Percentiles rank a stretch among this genome's conserved stretches.
Evolutionary conservation across 176 grass and related monocot species (phyloP).

Genomic region (Rhipidocladum racemiflorum): DNA sequence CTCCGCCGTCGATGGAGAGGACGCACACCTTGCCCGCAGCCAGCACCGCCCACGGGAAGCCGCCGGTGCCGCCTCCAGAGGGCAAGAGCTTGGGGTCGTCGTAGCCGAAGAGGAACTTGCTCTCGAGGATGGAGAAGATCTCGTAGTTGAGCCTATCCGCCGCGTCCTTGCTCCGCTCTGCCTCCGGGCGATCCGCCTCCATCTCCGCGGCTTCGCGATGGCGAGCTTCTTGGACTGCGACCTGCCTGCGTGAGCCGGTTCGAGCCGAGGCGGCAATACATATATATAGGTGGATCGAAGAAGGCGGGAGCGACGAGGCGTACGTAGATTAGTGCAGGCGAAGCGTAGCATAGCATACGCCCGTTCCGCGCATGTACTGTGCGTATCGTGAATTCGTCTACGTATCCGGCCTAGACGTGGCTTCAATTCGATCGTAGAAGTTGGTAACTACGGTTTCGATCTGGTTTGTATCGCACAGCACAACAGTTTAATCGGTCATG

Average conservation of each 20-base stretch:
- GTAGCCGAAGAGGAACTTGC: conserved; percentile 88
- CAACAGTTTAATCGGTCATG: too few species aligned
- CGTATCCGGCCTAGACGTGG: too few species aligned
- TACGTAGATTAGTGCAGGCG: neutral
- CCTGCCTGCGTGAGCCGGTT: neutral
- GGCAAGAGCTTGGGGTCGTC: conserved; percentile 66
- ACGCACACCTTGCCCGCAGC: conserved; percentile 52
- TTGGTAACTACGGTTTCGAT: too few species aligned
- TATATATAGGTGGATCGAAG: neutral
- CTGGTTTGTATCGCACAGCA: too few species aligned
- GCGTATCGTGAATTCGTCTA: too few species aligned
- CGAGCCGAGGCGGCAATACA: neutral
- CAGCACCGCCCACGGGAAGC: neutral
- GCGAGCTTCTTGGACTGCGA: neutral
- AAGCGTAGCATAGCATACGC: too few species aligned
- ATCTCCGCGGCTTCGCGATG: neutral
- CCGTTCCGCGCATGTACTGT: too few species aligned
- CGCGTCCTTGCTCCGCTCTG: neutral
- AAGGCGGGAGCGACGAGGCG: neutral
- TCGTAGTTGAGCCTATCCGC: conserved; percentile 89
- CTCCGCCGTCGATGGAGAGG: conserved; percentile 92
- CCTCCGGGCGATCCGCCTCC: conserved; percentile 7
- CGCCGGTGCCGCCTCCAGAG: neutral
- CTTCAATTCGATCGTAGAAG: too few species aligned
- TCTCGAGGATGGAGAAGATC: conserved; percentile 98